phyloP scores from a whole-genome alignment of 1,139 yeast genomes.

The Sugiyamaella xylanicola region DNA sequence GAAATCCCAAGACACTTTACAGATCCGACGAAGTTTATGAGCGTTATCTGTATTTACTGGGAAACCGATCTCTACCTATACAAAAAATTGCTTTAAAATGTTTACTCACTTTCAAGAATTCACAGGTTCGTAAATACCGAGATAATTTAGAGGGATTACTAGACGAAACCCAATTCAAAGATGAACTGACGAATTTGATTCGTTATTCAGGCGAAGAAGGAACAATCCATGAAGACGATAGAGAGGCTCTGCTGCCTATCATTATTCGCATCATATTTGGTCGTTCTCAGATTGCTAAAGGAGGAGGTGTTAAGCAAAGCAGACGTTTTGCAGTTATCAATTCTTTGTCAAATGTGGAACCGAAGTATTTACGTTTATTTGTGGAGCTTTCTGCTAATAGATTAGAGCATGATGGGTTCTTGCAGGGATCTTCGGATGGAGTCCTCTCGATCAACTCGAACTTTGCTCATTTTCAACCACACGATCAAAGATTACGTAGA shows the following conservation, averaged over 20 bases:
- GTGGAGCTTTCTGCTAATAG: constrained; percentile 63
- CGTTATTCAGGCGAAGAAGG: constrained; percentile 53
- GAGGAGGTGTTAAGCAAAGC: constrained; percentile 64
- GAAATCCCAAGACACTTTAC: constrained; percentile 57
- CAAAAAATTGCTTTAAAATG: constrained; percentile 77
- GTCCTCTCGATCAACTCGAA: constrained; percentile 30
- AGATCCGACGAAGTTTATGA: constrained; percentile 56
- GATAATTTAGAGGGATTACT: constrained; percentile 74
- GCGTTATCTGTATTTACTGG: constrained; percentile 58
- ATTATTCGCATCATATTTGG: constrained; percentile 83
- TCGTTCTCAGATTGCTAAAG: constrained; percentile 59
- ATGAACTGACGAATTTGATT: constrained; percentile 72
- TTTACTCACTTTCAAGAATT: constrained; percentile 65
- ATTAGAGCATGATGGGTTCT: constrained; percentile 49
- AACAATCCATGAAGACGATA: constrained; percentile 63
- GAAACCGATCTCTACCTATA: constrained; percentile 61
- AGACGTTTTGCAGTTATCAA: constrained; percentile 77
- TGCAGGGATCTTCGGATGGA: constrained; percentile 30
- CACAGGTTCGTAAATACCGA: constrained; percentile 62
- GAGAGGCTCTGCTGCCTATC: constrained; percentile 63
- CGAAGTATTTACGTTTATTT: constrained; percentile 58
- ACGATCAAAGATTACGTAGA: constrained; percentile 49
- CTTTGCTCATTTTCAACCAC: constrained; percentile 28
- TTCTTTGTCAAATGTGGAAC: constrained; percentile 64
- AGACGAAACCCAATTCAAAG: constrained; percentile 83